These are phyloP conservation scores for Oryza australiensis DNA, from an alignment of 176 grass and related monocot species.

Conservation along the genomic window DNA sequence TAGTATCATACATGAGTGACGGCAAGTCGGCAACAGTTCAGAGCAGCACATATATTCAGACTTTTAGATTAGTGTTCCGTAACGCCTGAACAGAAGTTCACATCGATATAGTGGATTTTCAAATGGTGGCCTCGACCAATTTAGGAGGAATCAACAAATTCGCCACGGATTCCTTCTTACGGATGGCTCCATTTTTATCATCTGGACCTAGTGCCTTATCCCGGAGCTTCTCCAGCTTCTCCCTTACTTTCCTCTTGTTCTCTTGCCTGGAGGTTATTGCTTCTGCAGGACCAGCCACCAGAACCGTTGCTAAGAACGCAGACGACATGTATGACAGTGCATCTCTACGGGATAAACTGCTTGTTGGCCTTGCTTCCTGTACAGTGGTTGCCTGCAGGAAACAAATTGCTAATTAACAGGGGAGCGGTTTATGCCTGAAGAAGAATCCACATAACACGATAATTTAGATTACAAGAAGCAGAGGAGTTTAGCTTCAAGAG, in stretches of 20 bases:
- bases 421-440: background rate
- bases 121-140: slow-evolving; percentile 38
- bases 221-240: slow-evolving; percentile 71
- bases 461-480: background rate
- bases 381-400: slow-evolving; percentile 20
- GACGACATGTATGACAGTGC: slow-evolving; percentile 54
- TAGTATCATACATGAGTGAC: background rate
- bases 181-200: background rate
- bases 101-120: background rate
- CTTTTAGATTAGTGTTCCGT: background rate
- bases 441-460: background rate
- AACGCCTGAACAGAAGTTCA: background rate
- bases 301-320: slow-evolving; percentile 36
- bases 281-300: slow-evolving; percentile 29
- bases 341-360: slow-evolving; percentile 52
- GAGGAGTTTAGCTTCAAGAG: background rate
- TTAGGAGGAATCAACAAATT: slow-evolving; percentile 39
- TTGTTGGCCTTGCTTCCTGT: slow-evolving; percentile 25
- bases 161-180: slow-evolving; percentile 31
- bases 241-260: slow-evolving; percentile 62
- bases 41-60: background rate
- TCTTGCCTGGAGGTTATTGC: slow-evolving; percentile 59
- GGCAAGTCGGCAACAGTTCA: background rate
- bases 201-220: slow-evolving; percentile 51
- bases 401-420: background rate